Evolutionary conservation across 495 filamentous ascomycete species (phyloP).

Genomic region (Friedmanniomyces endolithicus): DNA sequence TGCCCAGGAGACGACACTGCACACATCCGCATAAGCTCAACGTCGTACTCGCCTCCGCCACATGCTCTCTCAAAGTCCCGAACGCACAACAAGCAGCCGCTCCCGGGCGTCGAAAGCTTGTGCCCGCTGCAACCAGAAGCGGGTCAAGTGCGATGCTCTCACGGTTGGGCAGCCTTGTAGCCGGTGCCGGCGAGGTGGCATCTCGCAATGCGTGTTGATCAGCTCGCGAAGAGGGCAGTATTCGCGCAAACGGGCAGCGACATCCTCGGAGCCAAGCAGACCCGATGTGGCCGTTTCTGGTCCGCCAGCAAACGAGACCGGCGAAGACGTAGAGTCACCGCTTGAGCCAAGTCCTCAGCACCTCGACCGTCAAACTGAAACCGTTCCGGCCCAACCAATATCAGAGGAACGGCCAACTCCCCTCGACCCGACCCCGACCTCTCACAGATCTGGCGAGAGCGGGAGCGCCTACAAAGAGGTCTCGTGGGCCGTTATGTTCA

Average conservation of each 20-base stretch:
- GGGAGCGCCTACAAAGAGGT: not conserved
- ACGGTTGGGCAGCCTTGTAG: not conserved
- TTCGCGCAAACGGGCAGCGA: not conserved
- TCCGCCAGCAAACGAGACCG: too few relatives aligned
- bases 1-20: not conserved
- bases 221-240: not conserved
- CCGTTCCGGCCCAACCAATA: not conserved
- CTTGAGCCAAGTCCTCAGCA: not conserved
- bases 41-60: not conserved
- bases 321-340: not conserved
- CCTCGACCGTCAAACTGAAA: not conserved
- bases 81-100: not conserved
- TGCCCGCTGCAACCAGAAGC: constrained; percentile 1
- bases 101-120: not conserved
- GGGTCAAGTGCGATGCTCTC: not conserved
- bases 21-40: not conserved
- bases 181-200: not conserved
- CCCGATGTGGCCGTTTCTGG: too few relatives aligned
- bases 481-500: not conserved
- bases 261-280: not conserved
- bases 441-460: not conserved
- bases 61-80: not conserved
- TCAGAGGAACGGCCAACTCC: not conserved
- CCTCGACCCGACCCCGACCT: not conserved
- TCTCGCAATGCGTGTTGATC: not conserved